Base-by-base conservation (phyloP, 495 filamentous ascomycete genomes). In the Baudoinia panamericana region DNA sequence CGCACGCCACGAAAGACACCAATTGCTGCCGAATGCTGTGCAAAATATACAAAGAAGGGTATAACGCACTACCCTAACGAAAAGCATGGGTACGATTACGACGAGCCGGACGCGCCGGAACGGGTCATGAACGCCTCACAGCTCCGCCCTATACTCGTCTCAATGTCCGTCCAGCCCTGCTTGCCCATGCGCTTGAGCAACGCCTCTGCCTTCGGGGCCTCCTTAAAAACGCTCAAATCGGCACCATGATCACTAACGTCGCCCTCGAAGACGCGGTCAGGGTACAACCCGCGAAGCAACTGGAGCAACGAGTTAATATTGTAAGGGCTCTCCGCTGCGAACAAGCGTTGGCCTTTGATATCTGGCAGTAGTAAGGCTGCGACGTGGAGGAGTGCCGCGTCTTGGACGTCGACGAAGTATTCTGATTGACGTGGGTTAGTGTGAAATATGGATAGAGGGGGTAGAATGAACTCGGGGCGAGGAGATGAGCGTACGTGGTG, bases 301-400 rank as follows among this genome's bases (percentile, higher is more conserved):
- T 40, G 52, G 4, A 60, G 43, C 7, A 63, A 46, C 20, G 54
- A 55, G 29, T 60, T 58, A 55, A 60, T 66, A 15, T 58, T 65
- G 32, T 46, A 58, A 0, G 51, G 49, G 0, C 34, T 42, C 1
- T 62, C 62, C 41, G 55, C 67, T 2, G 59, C 67, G 46, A 73
- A 65, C 18, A 74, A 56, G 1, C 70, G 58, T 48, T 69, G 61
- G 9, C 59, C 57, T 22, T 59, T 47, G 0, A 70, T 59, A 3
- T 54, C 47, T 0, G 56, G 54, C 21, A 66, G 50, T 0, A 70
- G 50, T 9, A 71, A 51, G 3, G 59, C 70, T 4, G 64, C 60
- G 1, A 71, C 55, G 41, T 69, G 64, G 0, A 74, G 53, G 1
- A 55, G 53, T 0, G 68, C 71, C 2, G 50, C 53, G 41, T 78